Evolutionary conservation across 163 green algal genomes (phyloP).

Genomic region (Volvox carteri): DNA sequence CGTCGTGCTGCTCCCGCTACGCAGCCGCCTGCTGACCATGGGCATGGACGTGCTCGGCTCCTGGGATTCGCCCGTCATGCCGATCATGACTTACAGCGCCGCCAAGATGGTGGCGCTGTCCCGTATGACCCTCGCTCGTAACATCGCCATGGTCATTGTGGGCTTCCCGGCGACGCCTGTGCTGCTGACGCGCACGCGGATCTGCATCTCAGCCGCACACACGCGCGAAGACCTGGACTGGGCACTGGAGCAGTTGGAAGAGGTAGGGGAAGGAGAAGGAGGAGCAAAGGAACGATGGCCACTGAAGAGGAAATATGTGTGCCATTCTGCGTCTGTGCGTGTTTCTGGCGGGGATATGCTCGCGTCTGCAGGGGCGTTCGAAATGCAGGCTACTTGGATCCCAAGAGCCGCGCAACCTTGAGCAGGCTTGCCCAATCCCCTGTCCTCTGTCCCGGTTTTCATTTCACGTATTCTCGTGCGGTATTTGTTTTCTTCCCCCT

Average conservation of each 20-base stretch:
- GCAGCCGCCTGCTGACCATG: conserved; percentile 78
- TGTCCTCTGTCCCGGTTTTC: too few relatives aligned
- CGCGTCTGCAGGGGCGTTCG: too few relatives aligned
- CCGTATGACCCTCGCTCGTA: conserved; percentile 81
- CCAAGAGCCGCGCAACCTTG: too few relatives aligned
- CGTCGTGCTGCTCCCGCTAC: background rate
- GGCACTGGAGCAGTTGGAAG: conserved; percentile 78
- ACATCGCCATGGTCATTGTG: conserved; percentile 95
- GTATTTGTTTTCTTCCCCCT: too few relatives aligned
- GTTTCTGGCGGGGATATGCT: too few relatives aligned
- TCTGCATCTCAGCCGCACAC: conserved; percentile 97
- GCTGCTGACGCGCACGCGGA: conserved; percentile 85
- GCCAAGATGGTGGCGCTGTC: conserved; percentile 88
- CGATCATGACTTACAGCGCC: conserved; percentile 97
- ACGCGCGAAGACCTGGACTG: conserved; percentile 91
- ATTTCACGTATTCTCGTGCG: too few relatives aligned
- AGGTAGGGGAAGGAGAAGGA: conserved; percentile 46
- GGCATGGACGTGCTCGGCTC: conserved; percentile 96
- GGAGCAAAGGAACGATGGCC: background rate
- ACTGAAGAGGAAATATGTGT: too few relatives aligned
- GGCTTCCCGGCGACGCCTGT: conserved; percentile 97
- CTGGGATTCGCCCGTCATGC: conserved; percentile 97
- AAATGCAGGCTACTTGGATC: too few relatives aligned
- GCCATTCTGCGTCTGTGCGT: too few relatives aligned
- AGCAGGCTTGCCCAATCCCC: too few relatives aligned